These are phyloP conservation scores for Fusarium nematophilum DNA, from an alignment of 2,329 filamentous ascomycete genomes.

Conservation along the genomic window DNA sequence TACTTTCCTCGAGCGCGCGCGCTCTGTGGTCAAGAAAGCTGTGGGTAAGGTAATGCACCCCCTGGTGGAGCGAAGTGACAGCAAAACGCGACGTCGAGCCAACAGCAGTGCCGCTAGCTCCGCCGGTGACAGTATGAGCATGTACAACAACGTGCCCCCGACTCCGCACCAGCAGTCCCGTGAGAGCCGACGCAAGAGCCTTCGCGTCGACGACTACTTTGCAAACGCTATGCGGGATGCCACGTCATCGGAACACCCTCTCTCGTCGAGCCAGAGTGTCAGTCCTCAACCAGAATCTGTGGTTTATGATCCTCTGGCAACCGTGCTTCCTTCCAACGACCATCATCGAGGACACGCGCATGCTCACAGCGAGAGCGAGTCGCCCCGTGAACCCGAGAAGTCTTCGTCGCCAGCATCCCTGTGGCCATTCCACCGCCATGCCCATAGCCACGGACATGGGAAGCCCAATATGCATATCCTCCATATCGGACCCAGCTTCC, in stretches of 20 bases:
- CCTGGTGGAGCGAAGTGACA: constrained; percentile 67
- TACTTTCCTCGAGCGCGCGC: constrained; percentile 85
- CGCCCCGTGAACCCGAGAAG: constrained; percentile 37
- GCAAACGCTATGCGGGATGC: constrained; percentile 53
- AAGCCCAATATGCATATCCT: constrained; percentile 53
- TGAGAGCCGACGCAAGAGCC: constrained; percentile 64
- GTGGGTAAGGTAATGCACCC: constrained; percentile 73
- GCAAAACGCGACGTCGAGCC: constrained; percentile 64
- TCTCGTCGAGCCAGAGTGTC: constrained; percentile 42
- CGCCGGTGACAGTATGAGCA: constrained; percentile 65
- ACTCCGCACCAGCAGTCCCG: constrained; percentile 59
- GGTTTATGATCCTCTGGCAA: constrained; percentile 55
- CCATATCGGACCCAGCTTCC: constrained; percentile 47
- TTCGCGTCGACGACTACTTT: constrained; percentile 68
- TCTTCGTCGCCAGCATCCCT: constrained; percentile 40
- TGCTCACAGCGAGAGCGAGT: constrained; percentile 44
- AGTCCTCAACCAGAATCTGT: constrained; percentile 42
- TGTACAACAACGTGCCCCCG: constrained; percentile 58
- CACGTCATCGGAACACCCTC: constrained; percentile 34
- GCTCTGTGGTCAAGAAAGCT: constrained; percentile 79
- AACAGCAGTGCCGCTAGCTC: constrained; percentile 74
- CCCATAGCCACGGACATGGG: constrained; percentile 54
- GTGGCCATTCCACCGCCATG: constrained; percentile 54
- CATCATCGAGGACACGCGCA: constrained; percentile 39
- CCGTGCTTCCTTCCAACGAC: constrained; percentile 48